Conservation (phyloP, 805 yeast species). For the Monosporozyma solicola region DNA sequence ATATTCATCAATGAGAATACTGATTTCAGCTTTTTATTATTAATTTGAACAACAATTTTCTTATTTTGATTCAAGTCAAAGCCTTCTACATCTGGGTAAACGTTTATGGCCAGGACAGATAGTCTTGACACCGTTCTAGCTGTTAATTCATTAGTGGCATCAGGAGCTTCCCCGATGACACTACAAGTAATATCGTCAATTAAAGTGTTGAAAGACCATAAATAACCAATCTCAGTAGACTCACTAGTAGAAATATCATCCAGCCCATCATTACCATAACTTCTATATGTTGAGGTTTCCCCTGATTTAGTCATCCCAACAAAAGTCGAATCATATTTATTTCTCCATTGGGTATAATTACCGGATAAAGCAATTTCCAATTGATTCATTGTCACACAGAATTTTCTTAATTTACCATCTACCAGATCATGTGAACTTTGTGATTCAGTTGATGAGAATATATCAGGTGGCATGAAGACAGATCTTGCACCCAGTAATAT, state of each 20-base stretch:
- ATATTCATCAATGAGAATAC: slow-evolving; percentile 36
- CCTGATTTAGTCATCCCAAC: slow-evolving; percentile 16
- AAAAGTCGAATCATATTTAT: slow-evolving; percentile 12
- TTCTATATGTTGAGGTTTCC: slow-evolving; percentile 6
- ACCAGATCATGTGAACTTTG: slow-evolving; percentile 35
- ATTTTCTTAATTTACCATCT: slow-evolving; percentile 32
- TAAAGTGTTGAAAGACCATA: slow-evolving; percentile 21
- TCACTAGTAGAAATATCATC: slow-evolving; percentile 24
- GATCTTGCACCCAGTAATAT: slow-evolving; percentile 36
- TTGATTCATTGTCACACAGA: slow-evolving; percentile 21
- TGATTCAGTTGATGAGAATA: slow-evolving; percentile 26
- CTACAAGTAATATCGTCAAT: slow-evolving; percentile 20
- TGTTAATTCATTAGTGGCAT: slow-evolving; percentile 18
- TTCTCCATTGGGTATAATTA: slow-evolving; percentile 21
- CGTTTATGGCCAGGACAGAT: slow-evolving; percentile 17
- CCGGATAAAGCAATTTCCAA: slow-evolving; percentile 20
- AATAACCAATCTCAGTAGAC: slow-evolving; percentile 27
- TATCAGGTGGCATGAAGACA: slow-evolving; percentile 34
- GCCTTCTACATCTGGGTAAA: slow-evolving; percentile 21
- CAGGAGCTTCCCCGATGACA: slow-evolving; percentile 28
- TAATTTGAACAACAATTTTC: slow-evolving; percentile 19
- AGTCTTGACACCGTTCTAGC: slow-evolving; percentile 29
- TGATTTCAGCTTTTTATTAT: slow-evolving; percentile 23
- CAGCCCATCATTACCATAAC: slow-evolving; percentile 10
- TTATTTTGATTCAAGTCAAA: slow-evolving; percentile 14